These are phyloP conservation scores for Beta lomatogona DNA, from an alignment of 179 eudicot genomes.

Conservation along the genomic window DNA sequence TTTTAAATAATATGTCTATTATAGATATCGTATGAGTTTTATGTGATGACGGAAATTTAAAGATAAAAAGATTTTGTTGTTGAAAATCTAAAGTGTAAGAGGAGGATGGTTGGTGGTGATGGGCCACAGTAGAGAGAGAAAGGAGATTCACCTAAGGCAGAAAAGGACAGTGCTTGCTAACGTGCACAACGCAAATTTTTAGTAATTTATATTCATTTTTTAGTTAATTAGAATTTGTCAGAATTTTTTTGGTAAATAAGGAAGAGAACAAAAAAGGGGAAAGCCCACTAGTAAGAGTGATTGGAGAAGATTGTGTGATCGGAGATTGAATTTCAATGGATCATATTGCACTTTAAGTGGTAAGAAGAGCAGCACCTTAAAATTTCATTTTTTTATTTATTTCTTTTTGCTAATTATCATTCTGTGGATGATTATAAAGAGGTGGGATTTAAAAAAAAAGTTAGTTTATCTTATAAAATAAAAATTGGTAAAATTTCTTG, in stretches of 20 bases:
- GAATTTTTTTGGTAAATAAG: not conserved
- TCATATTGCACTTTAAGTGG: constrained; percentile 31
- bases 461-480: not conserved
- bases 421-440: constrained; percentile 15
- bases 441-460: not conserved
- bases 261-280: not conserved
- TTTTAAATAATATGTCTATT: too few relatives aligned
- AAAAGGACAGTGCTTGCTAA: constrained; percentile 41
- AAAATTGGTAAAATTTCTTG: not conserved
- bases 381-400: not conserved
- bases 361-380: constrained; percentile 27
- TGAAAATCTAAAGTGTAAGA: constrained; percentile 5
- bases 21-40: too few relatives aligned
- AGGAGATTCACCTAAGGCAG: constrained; percentile 33
- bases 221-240: not conserved
- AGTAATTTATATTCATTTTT: not conserved
- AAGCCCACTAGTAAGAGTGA: constrained; percentile 27
- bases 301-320: constrained; percentile 51
- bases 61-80: not conserved
- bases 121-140: constrained; percentile 26
- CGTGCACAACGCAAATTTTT: constrained; percentile 31
- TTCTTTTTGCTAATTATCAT: not conserved
- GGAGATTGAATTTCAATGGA: constrained; percentile 77
- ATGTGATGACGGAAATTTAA: too few relatives aligned
- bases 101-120: constrained; percentile 37